Evolutionary conservation across 768 basidiomycete genomes (phyloP), one percentile per base, ranked within the genome.

Genomic region (Mycena chlorophos): DNA sequence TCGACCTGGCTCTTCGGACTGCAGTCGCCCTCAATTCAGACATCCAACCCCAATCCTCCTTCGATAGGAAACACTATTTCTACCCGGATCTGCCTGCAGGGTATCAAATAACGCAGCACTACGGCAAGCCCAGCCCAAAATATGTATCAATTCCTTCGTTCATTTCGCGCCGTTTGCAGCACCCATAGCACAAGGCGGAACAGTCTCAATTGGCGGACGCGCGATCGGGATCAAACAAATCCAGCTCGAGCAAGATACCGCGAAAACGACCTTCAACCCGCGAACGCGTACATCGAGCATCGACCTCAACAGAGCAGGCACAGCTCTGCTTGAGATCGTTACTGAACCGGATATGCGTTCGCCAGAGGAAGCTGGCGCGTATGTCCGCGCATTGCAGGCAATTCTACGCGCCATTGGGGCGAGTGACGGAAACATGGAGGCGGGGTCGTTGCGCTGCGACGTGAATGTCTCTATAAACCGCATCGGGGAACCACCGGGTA

Each of bases 1-100:
- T 97, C 2, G 82, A 88, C 57, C 80, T 97, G 5, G 92, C 89
- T 3, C 69, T 94, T 0, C 79, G 90, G 6, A 87, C 93, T 0
- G 91, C 94, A 0, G 64, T 94, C 2, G 94, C 94, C 4, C 77
- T 98, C 22, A 71, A 81, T 29, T 76, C 85, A 13, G 60, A 79
- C 4, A 77, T 96, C 49, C 90, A 90, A 60, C 60, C 62, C 0
- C 77, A 79, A 19, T 96, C 93, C 0, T 80, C 90, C 0, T 98
- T 98, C 64, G 97, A 98, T 71, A 78, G 97, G 61, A 99, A 99
- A 68, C 97, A 98, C 69, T 99, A 99, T 69, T 98, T 98, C 70
- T 98, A 99, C 66, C 82, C 91, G 4, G 97, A 98, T 70, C 79
- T 97, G 30, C 94, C 97, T 0, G 79, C 88, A 3, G 96, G 96